Evolutionary conservation across 345 rosid species (phyloP).

Genomic region (Acer campestre): DNA sequence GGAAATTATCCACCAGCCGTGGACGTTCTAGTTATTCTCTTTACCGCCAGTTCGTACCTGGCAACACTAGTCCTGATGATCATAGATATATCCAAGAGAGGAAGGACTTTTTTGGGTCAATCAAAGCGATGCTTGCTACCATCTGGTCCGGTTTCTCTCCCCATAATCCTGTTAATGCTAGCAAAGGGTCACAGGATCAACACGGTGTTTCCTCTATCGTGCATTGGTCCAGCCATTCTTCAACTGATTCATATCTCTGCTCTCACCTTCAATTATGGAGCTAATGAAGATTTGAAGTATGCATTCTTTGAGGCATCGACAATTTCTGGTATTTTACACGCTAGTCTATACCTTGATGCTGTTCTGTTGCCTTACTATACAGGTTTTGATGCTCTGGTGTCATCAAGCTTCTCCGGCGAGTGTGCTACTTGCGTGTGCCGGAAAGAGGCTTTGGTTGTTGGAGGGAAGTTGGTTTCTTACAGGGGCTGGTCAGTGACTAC

Average conservation of each 20-base stretch:
- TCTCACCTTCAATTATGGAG: conserved; percentile 53
- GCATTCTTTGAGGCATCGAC: conserved; percentile 75
- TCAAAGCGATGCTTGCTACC: conserved; percentile 60
- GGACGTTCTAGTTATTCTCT: conserved; percentile 49
- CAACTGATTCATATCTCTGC: conserved; percentile 63
- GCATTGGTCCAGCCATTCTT: conserved; percentile 67
- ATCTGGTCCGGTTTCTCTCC: conserved; percentile 69
- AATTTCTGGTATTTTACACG: conserved; percentile 78
- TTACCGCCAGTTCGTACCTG: conserved; percentile 47
- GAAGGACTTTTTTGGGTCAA: conserved; percentile 27
- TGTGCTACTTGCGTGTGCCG: conserved; percentile 77
- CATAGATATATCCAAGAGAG: conserved; percentile 39
- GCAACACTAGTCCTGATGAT: conserved; percentile 45
- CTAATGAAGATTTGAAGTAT: conserved; percentile 50
- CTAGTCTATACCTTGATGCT: conserved; percentile 70
- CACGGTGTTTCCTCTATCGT: conserved; percentile 55
- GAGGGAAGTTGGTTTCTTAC: conserved; percentile 65
- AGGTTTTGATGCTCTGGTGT: conserved; percentile 71
- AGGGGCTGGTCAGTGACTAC: conserved; percentile 65
- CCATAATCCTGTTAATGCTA: conserved; percentile 55
- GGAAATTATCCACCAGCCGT: conserved; percentile 51
- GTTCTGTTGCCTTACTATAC: conserved; percentile 81
- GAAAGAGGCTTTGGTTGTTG: conserved; percentile 59
- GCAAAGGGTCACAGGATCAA: conserved; percentile 76
- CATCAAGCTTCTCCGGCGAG: conserved; percentile 67